Evolutionary conservation across 2,329 filamentous ascomycete species (phyloP).

Genomic region (Sphaerulina populicola): DNA sequence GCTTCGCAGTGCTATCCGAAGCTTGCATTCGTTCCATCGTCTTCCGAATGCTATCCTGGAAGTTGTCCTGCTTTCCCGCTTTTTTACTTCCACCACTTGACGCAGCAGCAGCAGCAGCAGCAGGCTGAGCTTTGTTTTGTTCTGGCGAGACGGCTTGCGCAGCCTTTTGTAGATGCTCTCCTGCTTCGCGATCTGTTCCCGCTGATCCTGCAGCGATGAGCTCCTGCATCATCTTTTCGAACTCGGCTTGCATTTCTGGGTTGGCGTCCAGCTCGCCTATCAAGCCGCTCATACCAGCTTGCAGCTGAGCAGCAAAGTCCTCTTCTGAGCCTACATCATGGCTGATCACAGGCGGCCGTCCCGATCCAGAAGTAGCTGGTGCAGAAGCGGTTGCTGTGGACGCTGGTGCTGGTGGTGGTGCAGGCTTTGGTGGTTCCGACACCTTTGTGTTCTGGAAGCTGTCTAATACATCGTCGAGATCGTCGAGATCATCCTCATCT

Average conservation of each 20-base stretch:
- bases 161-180: slow-evolving; percentile 29
- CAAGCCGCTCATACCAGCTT: slow-evolving; percentile 79
- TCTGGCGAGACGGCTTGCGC: slow-evolving; percentile 26
- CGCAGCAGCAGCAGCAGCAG: slow-evolving; percentile 14
- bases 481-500: slow-evolving; percentile 85
- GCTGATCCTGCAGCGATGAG: slow-evolving; percentile 48
- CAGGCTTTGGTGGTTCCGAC: slow-evolving; percentile 33
- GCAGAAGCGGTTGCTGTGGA: slow-evolving; percentile 15
- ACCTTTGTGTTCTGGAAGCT: slow-evolving; percentile 65
- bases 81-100: slow-evolving; percentile 4
- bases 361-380: slow-evolving; percentile 35
- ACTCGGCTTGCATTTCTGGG: slow-evolving; percentile 66
- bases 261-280: slow-evolving; percentile 58
- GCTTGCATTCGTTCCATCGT: slow-evolving; percentile 96
- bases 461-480: slow-evolving; percentile 90
- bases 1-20: slow-evolving; percentile 76
- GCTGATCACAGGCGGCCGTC: slow-evolving; percentile 29
- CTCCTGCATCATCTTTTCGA: slow-evolving; percentile 47
- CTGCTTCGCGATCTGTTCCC: slow-evolving; percentile 28
- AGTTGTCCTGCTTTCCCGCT: slow-evolving; percentile 45
- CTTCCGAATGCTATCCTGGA: slow-evolving; percentile 83
- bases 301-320: slow-evolving; percentile 76
- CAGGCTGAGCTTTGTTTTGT: slow-evolving; percentile 17
- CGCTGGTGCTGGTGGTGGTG: slow-evolving; percentile 20
- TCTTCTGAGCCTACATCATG: slow-evolving; percentile 46